A percentile compares a stretch with the other conserved stretches of the same genome.
Conservation (phyloP, 208 protist genomes). For the Leishmania braziliensis region DNA sequence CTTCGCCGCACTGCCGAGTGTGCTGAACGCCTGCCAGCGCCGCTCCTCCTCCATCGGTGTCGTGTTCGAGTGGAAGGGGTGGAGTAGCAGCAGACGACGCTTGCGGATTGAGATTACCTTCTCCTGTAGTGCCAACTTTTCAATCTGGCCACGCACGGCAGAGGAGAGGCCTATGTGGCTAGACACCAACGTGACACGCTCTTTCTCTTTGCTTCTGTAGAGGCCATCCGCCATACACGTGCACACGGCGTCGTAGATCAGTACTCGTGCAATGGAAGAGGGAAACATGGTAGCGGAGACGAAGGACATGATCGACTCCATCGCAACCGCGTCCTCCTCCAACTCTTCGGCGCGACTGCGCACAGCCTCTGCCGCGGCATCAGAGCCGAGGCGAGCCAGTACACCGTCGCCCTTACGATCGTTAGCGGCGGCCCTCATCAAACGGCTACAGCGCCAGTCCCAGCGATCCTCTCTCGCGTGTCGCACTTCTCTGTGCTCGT, state of each 20-base stretch:
- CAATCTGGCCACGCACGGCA: slow-evolving; percentile 65
- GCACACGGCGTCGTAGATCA: slow-evolving; percentile 74
- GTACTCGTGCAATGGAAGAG: slow-evolving; percentile 46
- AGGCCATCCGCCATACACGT: slow-evolving; percentile 59
- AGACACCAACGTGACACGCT: slow-evolving; percentile 58
- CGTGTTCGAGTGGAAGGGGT: not conserved
- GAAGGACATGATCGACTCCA: slow-evolving; percentile 44
- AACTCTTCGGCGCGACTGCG: not conserved
- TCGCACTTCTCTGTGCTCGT: not conserved
- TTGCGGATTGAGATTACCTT: slow-evolving; percentile 58
- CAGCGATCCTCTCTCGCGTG: not conserved
- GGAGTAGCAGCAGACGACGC: slow-evolving; percentile 39
- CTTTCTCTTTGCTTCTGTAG: slow-evolving; percentile 53
- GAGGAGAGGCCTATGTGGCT: slow-evolving; percentile 63
- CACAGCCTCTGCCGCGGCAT: not conserved
- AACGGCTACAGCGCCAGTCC: not conserved
- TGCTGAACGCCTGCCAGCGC: not conserved
- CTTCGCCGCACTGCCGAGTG: not conserved
- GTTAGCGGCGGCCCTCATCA: not conserved
- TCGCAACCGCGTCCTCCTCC: slow-evolving; percentile 20
- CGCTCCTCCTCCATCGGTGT: slow-evolving; percentile 5
- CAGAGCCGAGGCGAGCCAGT: not conserved
- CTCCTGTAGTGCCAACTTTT: slow-evolving; percentile 64
- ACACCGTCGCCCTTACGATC: not conserved
- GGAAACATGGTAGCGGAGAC: slow-evolving; percentile 52